Conservation (phyloP, 305 asterid species). For the Rubia peregrina region DNA sequence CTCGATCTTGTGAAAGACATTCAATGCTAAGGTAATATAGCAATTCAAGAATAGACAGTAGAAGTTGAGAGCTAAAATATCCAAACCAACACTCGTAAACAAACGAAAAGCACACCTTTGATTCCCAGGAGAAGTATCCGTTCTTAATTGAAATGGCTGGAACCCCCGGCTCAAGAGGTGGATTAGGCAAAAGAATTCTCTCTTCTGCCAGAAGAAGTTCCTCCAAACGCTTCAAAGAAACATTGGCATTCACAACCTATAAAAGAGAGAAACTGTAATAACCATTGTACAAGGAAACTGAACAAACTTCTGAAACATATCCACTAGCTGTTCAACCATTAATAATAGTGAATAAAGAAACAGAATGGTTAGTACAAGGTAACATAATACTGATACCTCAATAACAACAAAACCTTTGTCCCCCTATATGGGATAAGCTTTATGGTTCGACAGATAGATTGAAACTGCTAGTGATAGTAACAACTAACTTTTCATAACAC, state of each 20-base stretch:
- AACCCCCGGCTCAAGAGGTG: slow-evolving; percentile 65
- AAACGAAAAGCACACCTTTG: slow-evolving; percentile 43
- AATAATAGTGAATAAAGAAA: neutral
- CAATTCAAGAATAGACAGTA: neutral
- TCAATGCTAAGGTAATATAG: neutral
- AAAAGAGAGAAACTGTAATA: slow-evolving; percentile 5
- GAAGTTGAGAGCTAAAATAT: neutral
- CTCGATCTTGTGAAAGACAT: neutral
- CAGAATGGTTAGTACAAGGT: neutral
- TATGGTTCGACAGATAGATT: too few species aligned
- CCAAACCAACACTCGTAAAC: neutral
- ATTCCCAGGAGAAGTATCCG: slow-evolving; percentile 85
- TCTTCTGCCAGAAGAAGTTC: slow-evolving; percentile 86
- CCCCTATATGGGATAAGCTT: too few species aligned
- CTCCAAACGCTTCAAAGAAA: slow-evolving; percentile 82
- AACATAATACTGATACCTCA: neutral
- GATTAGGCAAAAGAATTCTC: slow-evolving; percentile 79
- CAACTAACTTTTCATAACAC: neutral
- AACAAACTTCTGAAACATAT: neutral
- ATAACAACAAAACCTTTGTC: neutral
- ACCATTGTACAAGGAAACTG: neutral
- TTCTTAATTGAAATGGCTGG: slow-evolving; percentile 86
- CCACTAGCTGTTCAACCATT: neutral
- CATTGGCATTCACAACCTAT: slow-evolving; percentile 92
- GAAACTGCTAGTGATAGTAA: neutral